Evolutionary conservation across 2,329 filamentous ascomycete genomes (phyloP).

Genomic region (Amauroascus niger): DNA sequence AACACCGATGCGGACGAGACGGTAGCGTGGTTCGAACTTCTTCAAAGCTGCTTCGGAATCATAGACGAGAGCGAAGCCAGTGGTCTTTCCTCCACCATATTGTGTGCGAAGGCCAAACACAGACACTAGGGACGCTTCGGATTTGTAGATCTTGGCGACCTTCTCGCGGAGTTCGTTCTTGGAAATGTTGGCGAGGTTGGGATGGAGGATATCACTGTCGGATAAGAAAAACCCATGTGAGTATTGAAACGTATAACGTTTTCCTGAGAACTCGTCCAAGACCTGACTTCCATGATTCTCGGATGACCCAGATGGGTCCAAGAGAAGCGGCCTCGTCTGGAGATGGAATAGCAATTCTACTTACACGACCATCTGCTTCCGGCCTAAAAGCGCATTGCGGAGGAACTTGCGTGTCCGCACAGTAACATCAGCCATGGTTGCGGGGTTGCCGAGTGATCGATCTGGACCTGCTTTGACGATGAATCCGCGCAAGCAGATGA

Average conservation of each 20-base stretch:
- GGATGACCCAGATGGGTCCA: neutral
- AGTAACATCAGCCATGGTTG: conserved; percentile 85
- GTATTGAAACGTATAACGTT: conserved; percentile 1
- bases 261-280: conserved; percentile 8
- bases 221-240: neutral
- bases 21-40: conserved; percentile 99
- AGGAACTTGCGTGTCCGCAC: conserved; percentile 99
- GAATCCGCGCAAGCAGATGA: conserved; percentile 17
- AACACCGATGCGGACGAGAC: conserved; percentile 85
- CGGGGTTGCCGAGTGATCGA: conserved; percentile 30
- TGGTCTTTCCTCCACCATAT: conserved; percentile 99
- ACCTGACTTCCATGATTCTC: conserved; percentile 3
- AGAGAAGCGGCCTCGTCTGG: neutral
- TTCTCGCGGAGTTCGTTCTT: conserved; percentile 97
- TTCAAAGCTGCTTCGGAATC: conserved; percentile 97
- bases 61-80: conserved; percentile 97
- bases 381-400: conserved; percentile 96
- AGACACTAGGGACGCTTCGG: conserved; percentile 91
- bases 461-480: conserved; percentile 25
- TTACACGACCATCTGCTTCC: conserved; percentile 99
- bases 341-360: conserved; percentile 32
- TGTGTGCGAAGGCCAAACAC: conserved; percentile 98
- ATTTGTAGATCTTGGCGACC: conserved; percentile 94
- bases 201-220: conserved; percentile 95
- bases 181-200: conserved; percentile 94